phyloP scores from a whole-genome alignment of 2,329 filamentous ascomycete genomes.

The Ophioceras dolichostomum region DNA sequence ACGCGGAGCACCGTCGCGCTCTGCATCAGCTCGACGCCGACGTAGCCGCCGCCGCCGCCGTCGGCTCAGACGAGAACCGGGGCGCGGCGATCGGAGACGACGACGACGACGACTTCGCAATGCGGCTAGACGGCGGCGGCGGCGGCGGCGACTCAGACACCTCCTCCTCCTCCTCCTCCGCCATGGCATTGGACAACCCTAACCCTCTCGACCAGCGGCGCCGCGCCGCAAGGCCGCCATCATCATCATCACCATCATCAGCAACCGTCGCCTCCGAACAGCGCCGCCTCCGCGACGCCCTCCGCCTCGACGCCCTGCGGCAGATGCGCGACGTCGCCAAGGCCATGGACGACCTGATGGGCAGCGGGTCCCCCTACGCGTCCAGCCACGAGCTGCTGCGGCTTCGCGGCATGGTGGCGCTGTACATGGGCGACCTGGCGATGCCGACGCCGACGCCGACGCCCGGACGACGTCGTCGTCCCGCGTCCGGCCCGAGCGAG shows the following conservation, averaged over 20 bases:
- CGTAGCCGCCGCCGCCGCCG: constrained; percentile 16
- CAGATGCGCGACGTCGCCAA: constrained; percentile 50
- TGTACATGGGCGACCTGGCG: constrained; percentile 63
- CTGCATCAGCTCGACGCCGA: constrained; percentile 22
- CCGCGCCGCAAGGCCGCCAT: neutral
- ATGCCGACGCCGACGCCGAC: constrained; percentile 27
- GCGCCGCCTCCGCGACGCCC: constrained; percentile 15
- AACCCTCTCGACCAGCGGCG: neutral
- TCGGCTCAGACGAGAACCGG: constrained; percentile 8
- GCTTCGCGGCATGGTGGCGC: constrained; percentile 58
- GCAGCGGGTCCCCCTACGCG: constrained; percentile 54
- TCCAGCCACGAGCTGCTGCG: constrained; percentile 54
- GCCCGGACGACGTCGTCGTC: constrained; percentile 11
- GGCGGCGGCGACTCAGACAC: constrained; percentile 6
- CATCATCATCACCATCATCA: too few species aligned
- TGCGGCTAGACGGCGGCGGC: constrained; percentile 5
- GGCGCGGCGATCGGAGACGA: constrained; percentile 16
- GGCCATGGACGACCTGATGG: constrained; percentile 60
- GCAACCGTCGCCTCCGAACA: neutral
- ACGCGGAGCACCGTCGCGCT: constrained; percentile 42
- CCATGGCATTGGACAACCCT: too few species aligned
- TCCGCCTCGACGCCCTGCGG: constrained; percentile 39
- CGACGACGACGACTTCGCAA: constrained; percentile 9
- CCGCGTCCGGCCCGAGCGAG: constrained; percentile 3
- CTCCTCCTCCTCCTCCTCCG: neutral